Evolutionary conservation across 1,284 basidiomycete species (phyloP).

Genomic region (Fomitiporia mediterranea): DNA sequence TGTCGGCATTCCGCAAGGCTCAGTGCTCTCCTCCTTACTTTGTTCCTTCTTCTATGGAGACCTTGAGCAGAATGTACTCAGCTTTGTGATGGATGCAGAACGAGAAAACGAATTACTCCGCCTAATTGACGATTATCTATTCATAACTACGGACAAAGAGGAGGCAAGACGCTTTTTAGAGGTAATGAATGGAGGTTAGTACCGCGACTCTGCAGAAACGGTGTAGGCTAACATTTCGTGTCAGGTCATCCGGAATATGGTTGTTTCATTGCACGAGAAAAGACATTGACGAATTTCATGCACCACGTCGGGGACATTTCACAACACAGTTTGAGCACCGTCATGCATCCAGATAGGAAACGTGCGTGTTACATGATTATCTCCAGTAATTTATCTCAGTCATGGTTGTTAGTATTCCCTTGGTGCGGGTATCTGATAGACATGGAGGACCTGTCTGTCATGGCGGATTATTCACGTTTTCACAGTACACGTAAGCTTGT

Average conservation of each 20-base stretch:
- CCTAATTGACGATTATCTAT: constrained; percentile 92
- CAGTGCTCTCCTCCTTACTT: constrained; percentile 81
- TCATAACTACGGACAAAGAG: constrained; percentile 66
- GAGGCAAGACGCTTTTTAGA: constrained; percentile 72
- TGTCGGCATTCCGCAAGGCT: constrained; percentile 95
- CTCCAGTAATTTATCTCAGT: too few relatives aligned
- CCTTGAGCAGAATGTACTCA: constrained; percentile 68
- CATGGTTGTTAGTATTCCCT: constrained; percentile 60
- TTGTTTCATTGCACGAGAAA: constrained; percentile 83
- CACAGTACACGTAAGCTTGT: constrained; percentile 47
- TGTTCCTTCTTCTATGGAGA: constrained; percentile 95
- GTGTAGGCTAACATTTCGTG: background rate
- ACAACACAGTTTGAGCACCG: constrained; percentile 12
- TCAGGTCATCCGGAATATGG: constrained; percentile 89
- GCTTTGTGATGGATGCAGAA: constrained; percentile 35
- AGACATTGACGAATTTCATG: constrained; percentile 87
- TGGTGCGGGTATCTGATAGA: constrained; percentile 88
- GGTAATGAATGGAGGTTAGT: constrained; percentile 71
- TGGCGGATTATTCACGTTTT: constrained; percentile 69
- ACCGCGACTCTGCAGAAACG: background rate
- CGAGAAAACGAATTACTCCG: constrained; percentile 68
- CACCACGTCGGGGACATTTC: constrained; percentile 23
- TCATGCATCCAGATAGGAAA: constrained; percentile 42
- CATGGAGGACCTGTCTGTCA: constrained; percentile 69
- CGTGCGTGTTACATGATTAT: constrained; percentile 39